Percentiles rank a stretch among this genome's conserved stretches.
phyloP scores from a whole-genome alignment of 2,329 filamentous ascomycete genomes.

The Paraphaeosphaeria minitans region DNA sequence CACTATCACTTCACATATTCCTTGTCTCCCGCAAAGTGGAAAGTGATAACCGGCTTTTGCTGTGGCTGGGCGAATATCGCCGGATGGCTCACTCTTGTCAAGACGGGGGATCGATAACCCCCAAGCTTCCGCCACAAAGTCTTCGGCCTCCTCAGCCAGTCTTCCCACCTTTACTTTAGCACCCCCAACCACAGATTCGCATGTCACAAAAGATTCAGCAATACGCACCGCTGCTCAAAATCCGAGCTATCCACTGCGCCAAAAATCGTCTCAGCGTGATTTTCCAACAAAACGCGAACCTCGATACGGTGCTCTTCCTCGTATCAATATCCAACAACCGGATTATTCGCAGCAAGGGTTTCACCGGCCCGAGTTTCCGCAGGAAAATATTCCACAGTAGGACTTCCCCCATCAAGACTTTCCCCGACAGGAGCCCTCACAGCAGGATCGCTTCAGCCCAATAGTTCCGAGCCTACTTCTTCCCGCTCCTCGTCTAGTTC shows the following conservation, averaged over 20 bases:
- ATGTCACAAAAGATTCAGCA: neutral
- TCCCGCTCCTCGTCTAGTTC: neutral
- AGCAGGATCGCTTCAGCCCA: too few relatives aligned
- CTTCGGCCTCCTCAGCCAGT: neutral
- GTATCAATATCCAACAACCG: neutral
- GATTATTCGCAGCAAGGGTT: too few relatives aligned
- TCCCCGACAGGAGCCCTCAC: too few relatives aligned
- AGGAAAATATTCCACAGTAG: too few relatives aligned
- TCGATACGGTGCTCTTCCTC: neutral
- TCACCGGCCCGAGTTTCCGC: too few relatives aligned
- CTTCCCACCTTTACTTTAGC: neutral
- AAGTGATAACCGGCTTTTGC: constrained; percentile 50
- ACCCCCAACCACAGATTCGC: neutral
- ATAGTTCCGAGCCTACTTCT: neutral
- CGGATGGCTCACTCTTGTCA: constrained; percentile 54
- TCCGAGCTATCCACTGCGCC: neutral
- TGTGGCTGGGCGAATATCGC: constrained; percentile 55
- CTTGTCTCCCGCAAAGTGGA: constrained; percentile 48
- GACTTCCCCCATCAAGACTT: too few relatives aligned
- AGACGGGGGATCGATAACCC: constrained; percentile 40
- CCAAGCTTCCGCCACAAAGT: neutral
- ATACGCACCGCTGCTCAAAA: neutral
- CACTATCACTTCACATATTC: constrained; percentile 51
- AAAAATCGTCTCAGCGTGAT: neutral
- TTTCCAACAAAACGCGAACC: neutral